A percentile compares a stretch with the other conserved stretches of the same genome.
Evolutionary conservation across 768 basidiomycete species (phyloP).

Genomic region (Tephrocybe sp.): DNA sequence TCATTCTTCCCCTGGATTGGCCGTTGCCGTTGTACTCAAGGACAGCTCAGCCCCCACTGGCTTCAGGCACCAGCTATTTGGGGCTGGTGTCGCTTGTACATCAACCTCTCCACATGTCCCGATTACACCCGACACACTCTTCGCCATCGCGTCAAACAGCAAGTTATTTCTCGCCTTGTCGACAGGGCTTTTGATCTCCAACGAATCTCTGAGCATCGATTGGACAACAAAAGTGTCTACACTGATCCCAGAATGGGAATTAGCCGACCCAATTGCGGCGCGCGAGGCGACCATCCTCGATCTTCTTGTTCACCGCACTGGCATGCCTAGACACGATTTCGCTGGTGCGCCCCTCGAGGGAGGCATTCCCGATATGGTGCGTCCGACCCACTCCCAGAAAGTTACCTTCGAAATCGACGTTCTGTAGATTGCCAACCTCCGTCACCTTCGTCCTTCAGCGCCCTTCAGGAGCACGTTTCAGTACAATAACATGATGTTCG

Average conservation of each 20-base stretch:
- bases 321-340: conserved; percentile 43
- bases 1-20: conserved; percentile 39
- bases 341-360: conserved; percentile 29
- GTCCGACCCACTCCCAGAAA: neutral
- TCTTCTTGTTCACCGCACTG: conserved; percentile 42
- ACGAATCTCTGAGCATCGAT: conserved; percentile 32
- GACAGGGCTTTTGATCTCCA: conserved; percentile 37
- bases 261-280: conserved; percentile 36
- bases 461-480: conserved; percentile 40
- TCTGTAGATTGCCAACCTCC: conserved; percentile 33
- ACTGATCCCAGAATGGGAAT: conserved; percentile 38
- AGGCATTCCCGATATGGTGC: conserved; percentile 34
- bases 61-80: conserved; percentile 38
- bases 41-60: conserved; percentile 26
- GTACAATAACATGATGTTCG: conserved; percentile 47
- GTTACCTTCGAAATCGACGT: neutral
- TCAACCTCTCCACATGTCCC: conserved; percentile 21
- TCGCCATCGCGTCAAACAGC: conserved; percentile 44
- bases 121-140: conserved; percentile 41
- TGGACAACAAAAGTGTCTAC: conserved; percentile 37
- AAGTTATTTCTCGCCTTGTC: conserved; percentile 39
- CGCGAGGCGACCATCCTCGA: conserved; percentile 35
- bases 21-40: conserved; percentile 37
- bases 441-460: conserved; percentile 38
- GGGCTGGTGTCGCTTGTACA: conserved; percentile 33